Evolutionary conservation across 1,284 basidiomycete species (phyloP).

Genomic region (Ceratobasidium sp.): DNA sequence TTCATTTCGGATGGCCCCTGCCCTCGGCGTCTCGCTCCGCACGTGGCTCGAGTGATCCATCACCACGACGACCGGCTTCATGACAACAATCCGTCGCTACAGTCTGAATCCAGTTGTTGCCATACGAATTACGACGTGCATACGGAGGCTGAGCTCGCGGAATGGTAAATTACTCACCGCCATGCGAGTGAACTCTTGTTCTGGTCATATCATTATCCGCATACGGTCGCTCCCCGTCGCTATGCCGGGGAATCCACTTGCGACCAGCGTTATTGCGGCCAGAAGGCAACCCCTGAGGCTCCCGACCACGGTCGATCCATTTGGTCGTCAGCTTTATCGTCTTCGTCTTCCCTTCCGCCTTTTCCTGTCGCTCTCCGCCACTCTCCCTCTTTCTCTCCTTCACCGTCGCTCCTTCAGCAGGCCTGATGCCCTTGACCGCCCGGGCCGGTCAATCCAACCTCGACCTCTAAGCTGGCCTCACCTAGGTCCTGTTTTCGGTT

Average conservation of each 20-base stretch:
- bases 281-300: conserved; percentile 18
- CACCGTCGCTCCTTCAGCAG: conserved; percentile 33
- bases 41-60: neutral
- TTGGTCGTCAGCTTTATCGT: conserved; percentile 29
- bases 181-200: neutral
- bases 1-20: neutral
- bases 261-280: neutral
- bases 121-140: too few species aligned
- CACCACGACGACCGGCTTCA: conserved; percentile 2
- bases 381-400: conserved; percentile 1
- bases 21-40: neutral
- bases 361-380: conserved; percentile 13
- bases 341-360: conserved; percentile 6
- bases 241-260: neutral
- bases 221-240: neutral
- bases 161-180: neutral
- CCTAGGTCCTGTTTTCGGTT: conserved; percentile 4
- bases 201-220: neutral
- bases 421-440: conserved; percentile 36
- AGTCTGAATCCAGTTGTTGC: neutral
- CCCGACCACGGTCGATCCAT: conserved; percentile 22
- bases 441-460: conserved; percentile 27
- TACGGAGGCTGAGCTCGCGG: neutral
- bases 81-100: neutral
- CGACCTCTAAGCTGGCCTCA: conserved; percentile 38